Evolutionary conservation across 306 rosid genomes (phyloP).

Genomic region (Styphnolobium japonicum): DNA sequence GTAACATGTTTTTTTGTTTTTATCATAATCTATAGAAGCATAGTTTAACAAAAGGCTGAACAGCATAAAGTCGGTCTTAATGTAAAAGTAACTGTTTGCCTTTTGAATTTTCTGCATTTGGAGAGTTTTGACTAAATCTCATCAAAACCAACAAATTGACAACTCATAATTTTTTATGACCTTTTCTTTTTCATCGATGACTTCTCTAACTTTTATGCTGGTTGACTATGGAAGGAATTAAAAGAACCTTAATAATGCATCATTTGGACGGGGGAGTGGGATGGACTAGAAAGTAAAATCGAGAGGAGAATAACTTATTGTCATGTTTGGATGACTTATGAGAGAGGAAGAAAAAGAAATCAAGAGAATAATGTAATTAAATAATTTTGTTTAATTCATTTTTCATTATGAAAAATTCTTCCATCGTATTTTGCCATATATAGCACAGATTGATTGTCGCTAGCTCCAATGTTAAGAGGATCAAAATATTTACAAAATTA

Average conservation of each 20-base stretch:
- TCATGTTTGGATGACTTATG: not conserved
- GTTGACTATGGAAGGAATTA: not conserved
- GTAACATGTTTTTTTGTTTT: not conserved
- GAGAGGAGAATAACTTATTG: not conserved
- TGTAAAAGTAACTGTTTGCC: not conserved
- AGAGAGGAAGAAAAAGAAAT: not conserved
- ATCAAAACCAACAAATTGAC: constrained; percentile 8
- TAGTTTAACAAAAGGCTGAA: not conserved
- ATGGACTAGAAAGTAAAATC: not conserved
- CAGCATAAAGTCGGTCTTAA: not conserved
- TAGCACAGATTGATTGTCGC: not conserved
- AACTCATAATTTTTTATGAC: constrained; percentile 3
- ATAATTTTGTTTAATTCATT: not conserved
- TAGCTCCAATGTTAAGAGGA: not conserved
- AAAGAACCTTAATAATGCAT: not conserved
- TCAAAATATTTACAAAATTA: not conserved
- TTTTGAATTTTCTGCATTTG: not conserved
- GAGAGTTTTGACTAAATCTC: constrained; percentile 23
- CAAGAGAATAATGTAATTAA: not conserved
- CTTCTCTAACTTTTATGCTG: constrained; percentile 6
- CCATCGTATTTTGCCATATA: not conserved
- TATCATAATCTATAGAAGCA: not conserved
- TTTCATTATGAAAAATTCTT: not conserved
- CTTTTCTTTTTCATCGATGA: not conserved
- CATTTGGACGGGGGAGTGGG: not conserved